phyloP scores from a whole-genome alignment of 2,329 filamentous ascomycete genomes.

The Aspergillus glaucus region DNA sequence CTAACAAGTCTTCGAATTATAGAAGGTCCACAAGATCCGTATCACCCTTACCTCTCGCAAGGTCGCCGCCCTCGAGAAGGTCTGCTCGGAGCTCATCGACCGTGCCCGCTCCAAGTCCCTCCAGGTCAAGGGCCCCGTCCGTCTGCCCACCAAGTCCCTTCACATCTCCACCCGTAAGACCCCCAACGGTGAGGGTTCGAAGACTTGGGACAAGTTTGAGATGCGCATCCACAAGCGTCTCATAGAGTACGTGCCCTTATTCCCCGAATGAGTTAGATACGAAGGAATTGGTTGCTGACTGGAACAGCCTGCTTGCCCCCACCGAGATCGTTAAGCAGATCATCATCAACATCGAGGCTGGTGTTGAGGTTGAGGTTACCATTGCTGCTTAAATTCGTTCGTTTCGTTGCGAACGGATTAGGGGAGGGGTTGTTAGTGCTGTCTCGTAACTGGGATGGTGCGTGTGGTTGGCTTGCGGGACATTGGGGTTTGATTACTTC shows the following conservation, averaged over 20 bases:
- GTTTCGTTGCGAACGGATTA: constrained; percentile 13
- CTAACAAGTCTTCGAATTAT: constrained; percentile 16
- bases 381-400: constrained; percentile 43
- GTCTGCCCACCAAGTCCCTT: constrained; percentile 93
- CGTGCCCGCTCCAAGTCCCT: constrained; percentile 98
- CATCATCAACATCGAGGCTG: constrained; percentile 50
- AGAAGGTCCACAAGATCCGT: constrained; percentile 96
- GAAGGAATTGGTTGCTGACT: constrained; percentile 8
- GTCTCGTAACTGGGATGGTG: constrained; percentile 12
- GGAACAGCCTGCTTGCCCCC: constrained; percentile 73
- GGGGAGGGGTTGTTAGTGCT: constrained; percentile 19
- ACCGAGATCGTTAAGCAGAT: constrained; percentile 66
- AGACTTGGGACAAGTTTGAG: constrained; percentile 99
- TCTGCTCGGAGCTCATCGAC: constrained; percentile 96
- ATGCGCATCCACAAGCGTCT: constrained; percentile 99
- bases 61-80: constrained; percentile 93
- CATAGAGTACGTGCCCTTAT: constrained; percentile 64
- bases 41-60: constrained; percentile 96
- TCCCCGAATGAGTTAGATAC: background rate
- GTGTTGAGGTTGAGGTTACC: constrained; percentile 49
- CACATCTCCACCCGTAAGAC: constrained; percentile 98
- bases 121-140: constrained; percentile 95
- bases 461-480: background rate
- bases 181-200: constrained; percentile 98
- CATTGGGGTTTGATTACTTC: constrained; percentile 6